These are phyloP conservation scores for Aurantiochytrium sp. DNA, from an alignment of 108 stramenopile species.

Conservation along the genomic window DNA sequence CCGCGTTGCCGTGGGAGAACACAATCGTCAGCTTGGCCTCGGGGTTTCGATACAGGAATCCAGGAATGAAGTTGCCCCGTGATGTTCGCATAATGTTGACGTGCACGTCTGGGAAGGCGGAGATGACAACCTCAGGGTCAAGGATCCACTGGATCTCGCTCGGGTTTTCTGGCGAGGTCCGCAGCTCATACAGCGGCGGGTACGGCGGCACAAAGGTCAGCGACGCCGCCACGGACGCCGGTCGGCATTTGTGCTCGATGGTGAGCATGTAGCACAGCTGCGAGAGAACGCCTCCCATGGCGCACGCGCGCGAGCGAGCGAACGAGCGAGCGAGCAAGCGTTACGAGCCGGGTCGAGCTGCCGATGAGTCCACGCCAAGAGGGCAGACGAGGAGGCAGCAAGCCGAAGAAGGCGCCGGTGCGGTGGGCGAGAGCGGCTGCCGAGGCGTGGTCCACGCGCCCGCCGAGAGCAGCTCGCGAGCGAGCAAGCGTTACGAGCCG, in stretches of 20 bases:
- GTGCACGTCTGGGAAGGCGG: background rate
- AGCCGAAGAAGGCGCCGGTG: no score
- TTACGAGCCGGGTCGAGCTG: no score
- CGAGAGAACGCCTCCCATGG: slow-evolving; percentile 16
- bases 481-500: no score
- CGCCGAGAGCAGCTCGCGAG: no score
- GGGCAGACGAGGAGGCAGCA: no score
- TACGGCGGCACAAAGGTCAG: slow-evolving; percentile 8
- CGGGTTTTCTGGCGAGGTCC: background rate
- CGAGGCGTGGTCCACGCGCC: no score
- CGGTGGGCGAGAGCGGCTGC: no score
- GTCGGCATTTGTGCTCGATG: background rate
- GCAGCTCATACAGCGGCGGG: slow-evolving; percentile 10
- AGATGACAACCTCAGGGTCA: background rate
- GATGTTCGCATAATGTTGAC: background rate
- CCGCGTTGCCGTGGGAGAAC: background rate
- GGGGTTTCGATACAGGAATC: background rate
- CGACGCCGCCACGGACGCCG: slow-evolving; percentile 5
- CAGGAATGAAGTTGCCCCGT: background rate
- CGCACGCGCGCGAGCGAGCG: background rate
- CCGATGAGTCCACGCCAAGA: no score
- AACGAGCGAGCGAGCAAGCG: no score
- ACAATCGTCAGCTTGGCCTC: background rate
- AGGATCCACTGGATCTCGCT: background rate
- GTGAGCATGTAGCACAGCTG: slow-evolving; percentile 4